Conservation (phyloP, 148 eudicot species). For the Bassia scoparia region DNA sequence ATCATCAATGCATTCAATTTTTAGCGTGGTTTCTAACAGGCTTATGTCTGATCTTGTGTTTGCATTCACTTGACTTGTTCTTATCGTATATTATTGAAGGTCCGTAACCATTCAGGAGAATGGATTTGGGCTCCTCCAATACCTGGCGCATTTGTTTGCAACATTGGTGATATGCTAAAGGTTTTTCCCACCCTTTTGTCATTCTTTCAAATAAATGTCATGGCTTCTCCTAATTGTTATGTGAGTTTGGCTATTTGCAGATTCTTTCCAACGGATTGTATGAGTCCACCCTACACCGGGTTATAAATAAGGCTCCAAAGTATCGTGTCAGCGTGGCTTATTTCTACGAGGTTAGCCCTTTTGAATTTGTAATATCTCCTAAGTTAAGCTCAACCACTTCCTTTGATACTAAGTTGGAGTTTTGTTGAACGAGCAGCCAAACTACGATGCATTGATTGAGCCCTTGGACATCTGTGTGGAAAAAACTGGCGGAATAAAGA, state of each 20-base stretch:
- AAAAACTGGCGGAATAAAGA: conserved; percentile 59
- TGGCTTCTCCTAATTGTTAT: not conserved
- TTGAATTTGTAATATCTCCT: not conserved
- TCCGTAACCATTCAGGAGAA: conserved; percentile 82
- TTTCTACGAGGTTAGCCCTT: conserved; percentile 74
- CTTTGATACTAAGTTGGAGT: not conserved
- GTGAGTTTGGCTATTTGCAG: conserved; percentile 35
- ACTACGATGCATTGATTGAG: conserved; percentile 74
- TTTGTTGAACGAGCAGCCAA: conserved; percentile 49
- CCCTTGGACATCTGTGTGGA: conserved; percentile 71
- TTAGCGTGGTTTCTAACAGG: not conserved
- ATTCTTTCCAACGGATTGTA: conserved; percentile 79
- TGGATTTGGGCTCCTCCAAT: conserved; percentile 95
- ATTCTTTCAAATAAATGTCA: not conserved
- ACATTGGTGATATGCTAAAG: conserved; percentile 95
- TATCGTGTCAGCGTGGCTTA: conserved; percentile 81
- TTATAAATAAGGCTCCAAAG: conserved; percentile 58
- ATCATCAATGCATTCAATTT: not conserved
- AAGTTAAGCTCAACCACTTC: not conserved
- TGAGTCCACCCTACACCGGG: conserved; percentile 85
- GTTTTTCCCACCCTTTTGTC: conserved; percentile 34
- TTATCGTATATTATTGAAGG: conserved; percentile 42
- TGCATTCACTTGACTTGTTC: not conserved
- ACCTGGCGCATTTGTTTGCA: conserved; percentile 93
- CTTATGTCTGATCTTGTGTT: not conserved